Percentiles rank a stretch among this genome's conserved stretches.
Conservation (phyloP, 2,329 filamentous ascomycete species). For the Cladosporium velox region DNA sequence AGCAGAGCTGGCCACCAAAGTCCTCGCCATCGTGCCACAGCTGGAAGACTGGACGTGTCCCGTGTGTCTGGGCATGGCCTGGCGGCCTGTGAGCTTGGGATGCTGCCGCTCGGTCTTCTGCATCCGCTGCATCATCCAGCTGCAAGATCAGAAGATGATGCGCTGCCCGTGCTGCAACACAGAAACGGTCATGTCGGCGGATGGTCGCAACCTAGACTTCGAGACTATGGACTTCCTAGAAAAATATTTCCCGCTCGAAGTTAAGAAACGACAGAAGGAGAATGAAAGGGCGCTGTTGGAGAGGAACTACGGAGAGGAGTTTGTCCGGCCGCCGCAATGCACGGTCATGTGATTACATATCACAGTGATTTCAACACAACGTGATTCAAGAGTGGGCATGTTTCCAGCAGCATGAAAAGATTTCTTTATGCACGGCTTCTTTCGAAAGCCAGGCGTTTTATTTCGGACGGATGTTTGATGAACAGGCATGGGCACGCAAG, state of each 20-base stretch:
- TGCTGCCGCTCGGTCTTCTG: slow-evolving; percentile 77
- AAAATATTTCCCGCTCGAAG: slow-evolving; percentile 77
- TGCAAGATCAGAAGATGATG: slow-evolving; percentile 68
- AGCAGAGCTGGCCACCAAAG: slow-evolving; percentile 69
- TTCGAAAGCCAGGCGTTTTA: background rate
- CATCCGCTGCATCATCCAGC: slow-evolving; percentile 77
- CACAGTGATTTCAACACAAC: too few species aligned
- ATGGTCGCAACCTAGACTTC: slow-evolving; percentile 66
- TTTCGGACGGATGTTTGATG: background rate
- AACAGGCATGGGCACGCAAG: background rate
- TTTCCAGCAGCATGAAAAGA: background rate
- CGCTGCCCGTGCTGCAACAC: slow-evolving; percentile 77
- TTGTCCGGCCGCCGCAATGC: slow-evolving; percentile 34
- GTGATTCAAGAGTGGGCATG: background rate
- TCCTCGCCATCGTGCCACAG: slow-evolving; percentile 74
- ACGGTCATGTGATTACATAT: slow-evolving; percentile 31
- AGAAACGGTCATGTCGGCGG: slow-evolving; percentile 69
- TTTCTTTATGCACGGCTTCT: background rate
- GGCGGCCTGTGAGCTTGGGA: slow-evolving; percentile 73
- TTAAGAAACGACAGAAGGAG: slow-evolving; percentile 58
- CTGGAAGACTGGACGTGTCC: slow-evolving; percentile 84
- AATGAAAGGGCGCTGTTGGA: slow-evolving; percentile 72
- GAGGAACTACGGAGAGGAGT: slow-evolving; percentile 39
- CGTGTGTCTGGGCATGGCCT: slow-evolving; percentile 77
- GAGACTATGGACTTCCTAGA: slow-evolving; percentile 69